phyloP scores from a whole-genome alignment of 257 asterid genomes.

The Solanum tacnaense region DNA sequence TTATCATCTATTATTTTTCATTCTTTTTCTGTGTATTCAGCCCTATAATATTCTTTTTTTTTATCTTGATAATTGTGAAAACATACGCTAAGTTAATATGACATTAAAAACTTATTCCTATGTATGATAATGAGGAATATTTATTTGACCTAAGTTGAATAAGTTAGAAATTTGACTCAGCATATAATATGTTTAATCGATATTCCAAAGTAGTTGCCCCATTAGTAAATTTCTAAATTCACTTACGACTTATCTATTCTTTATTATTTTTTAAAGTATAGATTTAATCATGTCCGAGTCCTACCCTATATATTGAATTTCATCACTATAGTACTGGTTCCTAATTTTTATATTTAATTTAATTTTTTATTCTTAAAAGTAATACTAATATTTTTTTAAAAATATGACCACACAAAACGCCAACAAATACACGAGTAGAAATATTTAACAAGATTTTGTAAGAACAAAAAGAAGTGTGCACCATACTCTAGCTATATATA shows the following conservation, averaged over 20 bases:
- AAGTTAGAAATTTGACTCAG: neutral
- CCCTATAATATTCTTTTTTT: neutral
- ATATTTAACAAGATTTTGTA: neutral
- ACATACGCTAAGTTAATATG: neutral
- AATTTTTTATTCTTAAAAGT: too few species aligned
- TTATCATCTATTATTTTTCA: neutral
- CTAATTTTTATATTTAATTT: neutral
- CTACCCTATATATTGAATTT: neutral
- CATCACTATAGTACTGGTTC: neutral
- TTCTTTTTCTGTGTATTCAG: neutral
- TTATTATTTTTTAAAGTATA: neutral
- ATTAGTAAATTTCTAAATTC: neutral
- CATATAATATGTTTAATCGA: neutral
- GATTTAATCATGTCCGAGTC: neutral
- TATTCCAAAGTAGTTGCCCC: neutral
- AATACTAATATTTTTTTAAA: too few species aligned
- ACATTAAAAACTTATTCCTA: neutral
- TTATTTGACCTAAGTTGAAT: neutral
- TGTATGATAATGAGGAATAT: neutral
- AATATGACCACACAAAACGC: neutral
- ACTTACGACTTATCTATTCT: neutral
- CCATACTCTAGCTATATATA: neutral
- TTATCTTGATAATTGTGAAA: neutral
- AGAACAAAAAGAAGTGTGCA: neutral
- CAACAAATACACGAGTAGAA: too few species aligned